phyloP scores from a whole-genome alignment of 2,329 filamentous ascomycete species.

The Metarhizium humberi region DNA sequence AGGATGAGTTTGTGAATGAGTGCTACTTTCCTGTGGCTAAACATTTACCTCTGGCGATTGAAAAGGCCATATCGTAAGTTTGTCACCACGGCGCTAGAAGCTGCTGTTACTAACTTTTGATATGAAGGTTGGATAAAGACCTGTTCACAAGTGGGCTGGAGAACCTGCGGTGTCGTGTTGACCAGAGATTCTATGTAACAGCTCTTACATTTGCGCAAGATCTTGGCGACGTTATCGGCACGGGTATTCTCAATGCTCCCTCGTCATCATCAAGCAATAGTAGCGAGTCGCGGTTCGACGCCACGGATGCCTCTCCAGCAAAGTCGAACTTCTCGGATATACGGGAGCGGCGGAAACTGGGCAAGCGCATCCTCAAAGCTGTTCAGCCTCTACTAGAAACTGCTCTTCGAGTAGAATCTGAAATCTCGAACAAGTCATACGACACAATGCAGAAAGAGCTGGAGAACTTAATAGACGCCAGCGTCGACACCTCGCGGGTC shows the following conservation, averaged over 20 bases:
- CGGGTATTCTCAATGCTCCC: constrained; percentile 34
- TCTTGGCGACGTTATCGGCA: constrained; percentile 43
- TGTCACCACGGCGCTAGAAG: not conserved
- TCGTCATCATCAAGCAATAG: not conserved
- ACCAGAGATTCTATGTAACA: constrained; percentile 47
- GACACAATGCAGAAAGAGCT: constrained; percentile 65
- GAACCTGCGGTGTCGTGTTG: constrained; percentile 41
- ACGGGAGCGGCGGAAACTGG: constrained; percentile 73
- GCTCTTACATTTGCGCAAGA: constrained; percentile 48
- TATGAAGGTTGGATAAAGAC: constrained; percentile 51
- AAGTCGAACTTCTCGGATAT: constrained; percentile 55
- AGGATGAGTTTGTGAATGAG: constrained; percentile 73
- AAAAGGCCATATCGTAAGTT: constrained; percentile 73
- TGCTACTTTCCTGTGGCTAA: constrained; percentile 86
- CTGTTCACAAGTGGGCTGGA: constrained; percentile 46
- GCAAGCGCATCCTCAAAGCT: constrained; percentile 79
- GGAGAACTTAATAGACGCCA: constrained; percentile 61
- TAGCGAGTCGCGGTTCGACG: constrained; percentile 19
- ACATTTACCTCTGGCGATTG: constrained; percentile 67
- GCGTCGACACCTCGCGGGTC: constrained; percentile 45
- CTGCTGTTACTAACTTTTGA: constrained; percentile 20
- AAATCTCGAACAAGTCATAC: constrained; percentile 60
- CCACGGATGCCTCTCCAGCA: constrained; percentile 36
- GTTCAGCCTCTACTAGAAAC: constrained; percentile 70
- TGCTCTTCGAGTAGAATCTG: constrained; percentile 72